Evolutionary conservation across 306 rosid genomes (phyloP).

Genomic region (Cucumis melo): DNA sequence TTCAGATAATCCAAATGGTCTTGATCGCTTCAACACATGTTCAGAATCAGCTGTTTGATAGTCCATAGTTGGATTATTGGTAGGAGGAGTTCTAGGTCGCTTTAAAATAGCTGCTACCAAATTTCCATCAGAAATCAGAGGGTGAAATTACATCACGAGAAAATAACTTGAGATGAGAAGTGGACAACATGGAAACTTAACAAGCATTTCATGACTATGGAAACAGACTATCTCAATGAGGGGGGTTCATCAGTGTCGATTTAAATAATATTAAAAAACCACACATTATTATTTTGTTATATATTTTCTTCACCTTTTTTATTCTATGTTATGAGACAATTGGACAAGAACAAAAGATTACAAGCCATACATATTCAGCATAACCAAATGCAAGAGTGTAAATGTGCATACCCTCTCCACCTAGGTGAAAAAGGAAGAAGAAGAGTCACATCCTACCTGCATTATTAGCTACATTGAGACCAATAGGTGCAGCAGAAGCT

Average conservation of each 20-base stretch:
- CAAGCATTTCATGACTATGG: background rate
- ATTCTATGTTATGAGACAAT: background rate
- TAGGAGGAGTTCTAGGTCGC: constrained; percentile 99
- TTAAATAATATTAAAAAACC: background rate
- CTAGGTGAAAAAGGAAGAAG: background rate
- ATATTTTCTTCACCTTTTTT: background rate
- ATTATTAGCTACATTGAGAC: constrained; percentile 58
- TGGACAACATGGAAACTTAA: background rate
- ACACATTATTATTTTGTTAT: background rate
- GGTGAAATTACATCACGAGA: background rate
- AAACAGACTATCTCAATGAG: background rate
- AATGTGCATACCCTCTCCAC: background rate
- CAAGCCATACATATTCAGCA: background rate
- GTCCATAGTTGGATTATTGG: constrained; percentile 80
- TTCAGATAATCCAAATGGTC: constrained; percentile 80
- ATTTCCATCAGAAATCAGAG: background rate
- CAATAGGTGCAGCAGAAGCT: constrained; percentile 84
- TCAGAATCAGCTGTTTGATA: constrained; percentile 99
- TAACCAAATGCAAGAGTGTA: background rate
- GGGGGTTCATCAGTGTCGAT: background rate
- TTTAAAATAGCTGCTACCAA: constrained; percentile 57
- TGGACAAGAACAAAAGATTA: background rate
- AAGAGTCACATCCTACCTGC: constrained; percentile 38
- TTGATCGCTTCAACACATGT: constrained; percentile 79
- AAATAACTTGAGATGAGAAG: background rate